Evolutionary conservation across 2,329 filamentous ascomycete species (phyloP), one percentile per base, ranked within the genome.

Genomic region (Venturiaceae sp.): DNA sequence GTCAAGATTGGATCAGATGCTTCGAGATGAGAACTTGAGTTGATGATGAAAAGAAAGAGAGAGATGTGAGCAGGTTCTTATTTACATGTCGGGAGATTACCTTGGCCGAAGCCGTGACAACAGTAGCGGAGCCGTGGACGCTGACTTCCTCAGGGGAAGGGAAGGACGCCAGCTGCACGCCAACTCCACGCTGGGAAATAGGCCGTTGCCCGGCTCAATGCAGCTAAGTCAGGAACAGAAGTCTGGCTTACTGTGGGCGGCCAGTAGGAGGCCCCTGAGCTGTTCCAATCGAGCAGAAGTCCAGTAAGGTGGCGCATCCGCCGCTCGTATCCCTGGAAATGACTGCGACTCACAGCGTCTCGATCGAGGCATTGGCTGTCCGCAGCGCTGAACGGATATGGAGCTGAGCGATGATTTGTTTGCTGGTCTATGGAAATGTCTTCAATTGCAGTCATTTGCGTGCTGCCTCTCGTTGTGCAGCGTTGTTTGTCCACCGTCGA

Each of bases 1-100:
- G 70, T 70, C 69, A 70, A 67, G 63, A 23, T 34, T 33, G 41
- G 64, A 66, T 55, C 47, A 58, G 52, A 53, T 39, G 70, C 66
- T 69, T 67, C 32, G 32, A 65, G 66, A 66, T 68, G 70, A 66
- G 67, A 69, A 68, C 21, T 50, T 50, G 44, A 60, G 64, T 63
- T 68, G 66, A 68, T 69, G 67, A 65, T 61, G 64, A 65, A 61
- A 60, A 52, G 37, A 56, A 13, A 3, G 8, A 26, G 9, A 58
- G 59, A 63, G 64, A 56, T 55, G 55, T 60, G 60, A 2, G 30
- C 50, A 61, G 60, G 61, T 55, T 60, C 64, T 71, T 72, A 71
- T 71, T 67, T 71, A 72, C 52, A 58, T 19, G 61, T 32, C 62
- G 65, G 68, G 70, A 72, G 68, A 72, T 72, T 72, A 63, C 39